Evolutionary conservation across 805 yeast genomes (phyloP).

Genomic region (Yamadazyma philogaea): DNA sequence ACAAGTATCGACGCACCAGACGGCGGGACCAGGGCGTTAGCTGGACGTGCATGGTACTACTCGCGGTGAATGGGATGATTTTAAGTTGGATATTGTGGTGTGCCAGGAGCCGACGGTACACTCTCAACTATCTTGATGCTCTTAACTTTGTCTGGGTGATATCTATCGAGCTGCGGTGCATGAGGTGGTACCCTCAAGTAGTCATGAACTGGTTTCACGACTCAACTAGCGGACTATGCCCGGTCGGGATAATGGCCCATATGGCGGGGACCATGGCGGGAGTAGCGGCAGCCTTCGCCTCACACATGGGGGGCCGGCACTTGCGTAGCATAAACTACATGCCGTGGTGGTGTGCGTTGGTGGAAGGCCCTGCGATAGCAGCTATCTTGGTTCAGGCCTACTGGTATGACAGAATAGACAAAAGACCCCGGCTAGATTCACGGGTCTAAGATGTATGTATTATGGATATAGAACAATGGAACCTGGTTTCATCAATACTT

Average conservation of each 20-base stretch:
- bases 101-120: background rate
- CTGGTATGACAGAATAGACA: background rate
- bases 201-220: conserved; percentile 37
- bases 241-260: background rate
- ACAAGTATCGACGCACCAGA: conserved; percentile 6
- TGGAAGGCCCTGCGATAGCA: background rate
- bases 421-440: background rate
- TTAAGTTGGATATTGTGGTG: conserved; percentile 11
- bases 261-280: background rate
- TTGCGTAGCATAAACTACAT: background rate
- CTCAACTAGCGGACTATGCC: background rate
- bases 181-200: conserved; percentile 41
- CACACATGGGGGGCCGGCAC: background rate
- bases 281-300: background rate
- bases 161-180: conserved; percentile 19
- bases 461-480: background rate
- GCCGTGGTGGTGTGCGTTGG: background rate
- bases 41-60: background rate
- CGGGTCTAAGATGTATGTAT: background rate
- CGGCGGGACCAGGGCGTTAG: conserved; percentile 11
- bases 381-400: background rate
- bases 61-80: conserved; percentile 1
- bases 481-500: too few relatives aligned
- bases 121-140: conserved; percentile 32
- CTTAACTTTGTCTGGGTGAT: conserved; percentile 40